Percentiles rank a stretch among this genome's conserved stretches.
These are phyloP conservation scores for Astraeus odoratus DNA, from an alignment of 768 basidiomycete genomes.

Conservation along the genomic window DNA sequence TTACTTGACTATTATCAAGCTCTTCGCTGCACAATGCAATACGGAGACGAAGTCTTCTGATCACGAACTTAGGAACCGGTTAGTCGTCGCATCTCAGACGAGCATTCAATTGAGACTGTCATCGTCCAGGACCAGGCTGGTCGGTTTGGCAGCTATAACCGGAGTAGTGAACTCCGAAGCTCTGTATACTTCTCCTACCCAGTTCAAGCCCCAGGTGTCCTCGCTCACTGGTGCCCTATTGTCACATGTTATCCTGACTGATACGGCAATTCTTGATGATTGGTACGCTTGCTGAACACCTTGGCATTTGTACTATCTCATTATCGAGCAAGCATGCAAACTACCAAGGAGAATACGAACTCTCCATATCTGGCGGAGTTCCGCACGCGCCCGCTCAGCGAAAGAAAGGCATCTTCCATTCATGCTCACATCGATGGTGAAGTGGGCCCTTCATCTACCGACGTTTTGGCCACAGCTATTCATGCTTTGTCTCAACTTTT, in stretches of 20 bases:
- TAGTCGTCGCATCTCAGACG: conserved; percentile 2
- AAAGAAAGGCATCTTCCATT: conserved; percentile 83
- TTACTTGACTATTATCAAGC: conserved; percentile 61
- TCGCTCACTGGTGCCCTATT: conserved; percentile 69
- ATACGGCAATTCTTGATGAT: conserved; percentile 51
- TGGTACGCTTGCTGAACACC: conserved; percentile 43
- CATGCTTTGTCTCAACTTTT: conserved; percentile 66
- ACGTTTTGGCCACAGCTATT: conserved; percentile 70
- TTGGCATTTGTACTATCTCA: not conserved
- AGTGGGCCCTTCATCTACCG: conserved; percentile 65
- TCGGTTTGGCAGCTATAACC: conserved; percentile 78
- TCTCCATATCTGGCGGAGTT: conserved; percentile 84
- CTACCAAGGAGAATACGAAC: conserved; percentile 60
- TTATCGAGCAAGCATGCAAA: conserved; percentile 39
- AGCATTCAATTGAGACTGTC: not conserved
- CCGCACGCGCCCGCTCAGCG: conserved; percentile 66
- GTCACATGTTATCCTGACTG: conserved; percentile 56
- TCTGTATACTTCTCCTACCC: conserved; percentile 61
- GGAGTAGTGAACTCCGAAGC: conserved; percentile 82
- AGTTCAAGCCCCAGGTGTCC: conserved; percentile 67
- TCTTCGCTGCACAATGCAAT: conserved; percentile 58
- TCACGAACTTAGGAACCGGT: conserved; percentile 72
- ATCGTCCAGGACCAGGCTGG: conserved; percentile 68
- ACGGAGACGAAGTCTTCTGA: conserved; percentile 45
- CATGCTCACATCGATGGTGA: conserved; percentile 87